Base-by-base conservation (phyloP, 1,284 basidiomycete species). In the Sutorius eximius region DNA sequence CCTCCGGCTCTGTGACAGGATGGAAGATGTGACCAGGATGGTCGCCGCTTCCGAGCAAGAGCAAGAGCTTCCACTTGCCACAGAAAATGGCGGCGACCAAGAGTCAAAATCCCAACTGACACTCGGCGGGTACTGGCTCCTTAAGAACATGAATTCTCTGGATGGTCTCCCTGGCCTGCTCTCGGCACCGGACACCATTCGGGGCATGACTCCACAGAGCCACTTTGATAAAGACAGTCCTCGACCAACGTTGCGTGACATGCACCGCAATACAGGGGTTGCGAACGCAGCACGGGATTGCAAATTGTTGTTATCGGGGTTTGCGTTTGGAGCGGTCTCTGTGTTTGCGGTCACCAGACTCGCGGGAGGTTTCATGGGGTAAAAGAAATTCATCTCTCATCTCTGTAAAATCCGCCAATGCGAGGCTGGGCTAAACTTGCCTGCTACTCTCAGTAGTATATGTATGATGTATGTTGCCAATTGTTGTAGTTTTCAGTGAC, bases 111-210 rank as follows among this genome's bases (percentile, higher is more conserved):
- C 70, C 1, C 60, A 69, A n/a, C 59, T 69, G 8, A 75, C 77
- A 8, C 57, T 82, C 46, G 75, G 70, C 56, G 58, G 61, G 5
- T 80, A 78, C 58, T 85, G 83, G 82, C 61, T 65, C 20, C 45
- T 52, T 11, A 58, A 71, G 45, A 85, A 83, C 61, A n/a, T 51
- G 43, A 66, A 62, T 29, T 82, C 80, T 56, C 66, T 83, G 45
- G 83, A 85, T 55, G 82, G 81, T 10, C 71, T 83, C 0, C 71
- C 76, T 1, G 77, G 70, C 0, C 47, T 79, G 13, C 44, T 58
- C 3, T 66, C 62, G 2, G 71, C 59, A 1, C 69, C 68, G 9
- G 66, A 61, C 1, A 55, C 60, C 8, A 38, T 64, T 12, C 51
- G 59, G 2, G 22, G 13, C 13, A 30, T 52, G 51, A 13, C 45